Evolutionary conservation across 306 rosid species (phyloP).

Genomic region (Cicer chorassanicum): DNA sequence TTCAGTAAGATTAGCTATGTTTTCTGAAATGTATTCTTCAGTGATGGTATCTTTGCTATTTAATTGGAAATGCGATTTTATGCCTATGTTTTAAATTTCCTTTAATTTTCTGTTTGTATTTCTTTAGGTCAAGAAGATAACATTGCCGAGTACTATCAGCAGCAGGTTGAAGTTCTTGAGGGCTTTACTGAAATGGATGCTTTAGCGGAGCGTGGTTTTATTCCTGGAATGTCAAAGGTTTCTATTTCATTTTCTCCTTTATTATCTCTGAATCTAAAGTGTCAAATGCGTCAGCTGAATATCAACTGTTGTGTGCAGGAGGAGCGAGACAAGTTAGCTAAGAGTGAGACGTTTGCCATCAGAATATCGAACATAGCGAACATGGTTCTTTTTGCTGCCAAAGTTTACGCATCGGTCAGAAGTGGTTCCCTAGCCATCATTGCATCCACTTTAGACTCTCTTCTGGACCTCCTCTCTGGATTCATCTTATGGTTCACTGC

Average conservation of each 20-base stretch:
- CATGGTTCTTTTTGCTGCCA: conserved; percentile 87
- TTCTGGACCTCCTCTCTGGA: conserved; percentile 96
- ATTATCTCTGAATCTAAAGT: conserved; percentile 22
- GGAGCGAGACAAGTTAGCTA: conserved; percentile 81
- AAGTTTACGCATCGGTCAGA: conserved; percentile 87
- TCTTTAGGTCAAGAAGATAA: conserved; percentile 78
- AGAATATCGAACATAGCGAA: conserved; percentile 89
- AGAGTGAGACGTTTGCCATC: conserved; percentile 90
- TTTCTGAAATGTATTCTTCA: conserved; percentile 2
- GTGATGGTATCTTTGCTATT: conserved; percentile 20
- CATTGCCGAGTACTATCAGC: conserved; percentile 95
- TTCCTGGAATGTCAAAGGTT: conserved; percentile 97
- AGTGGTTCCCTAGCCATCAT: conserved; percentile 99
- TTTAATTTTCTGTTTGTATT: conserved; percentile 27
- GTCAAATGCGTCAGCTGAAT: conserved; percentile 41
- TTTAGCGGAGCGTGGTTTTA: conserved; percentile 77
- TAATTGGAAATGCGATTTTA: conserved; percentile 15
- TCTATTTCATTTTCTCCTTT: conserved; percentile 28
- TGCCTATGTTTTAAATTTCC: conserved; percentile 14
- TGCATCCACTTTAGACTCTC: conserved; percentile 96
- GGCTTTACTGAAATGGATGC: conserved; percentile 98
- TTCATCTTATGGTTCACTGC: conserved; percentile 99
- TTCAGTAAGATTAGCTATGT: conserved; percentile 9
- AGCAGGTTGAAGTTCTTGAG: conserved; percentile 93
- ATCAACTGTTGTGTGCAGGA: conserved; percentile 60